These are phyloP conservation scores for Rhizopogon vesiculosus DNA, from an alignment of 768 basidiomycete species.

Conservation along the genomic window DNA sequence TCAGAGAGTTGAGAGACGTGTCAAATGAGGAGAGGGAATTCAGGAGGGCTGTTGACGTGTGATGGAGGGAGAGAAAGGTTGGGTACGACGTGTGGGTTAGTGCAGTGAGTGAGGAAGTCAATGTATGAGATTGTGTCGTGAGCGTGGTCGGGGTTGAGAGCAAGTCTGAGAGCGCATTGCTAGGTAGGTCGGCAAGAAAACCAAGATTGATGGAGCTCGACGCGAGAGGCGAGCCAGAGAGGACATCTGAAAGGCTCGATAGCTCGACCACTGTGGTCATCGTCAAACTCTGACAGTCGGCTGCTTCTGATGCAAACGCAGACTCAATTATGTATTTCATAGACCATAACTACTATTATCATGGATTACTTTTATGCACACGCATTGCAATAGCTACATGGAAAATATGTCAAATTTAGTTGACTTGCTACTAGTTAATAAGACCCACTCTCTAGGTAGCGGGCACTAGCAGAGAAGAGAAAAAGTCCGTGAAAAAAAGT, in stretches of 20 bases:
- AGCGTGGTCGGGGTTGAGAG: constrained; percentile 69
- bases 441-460: no score
- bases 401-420: not conserved
- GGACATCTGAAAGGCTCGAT: constrained; percentile 20
- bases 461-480: not conserved
- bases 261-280: constrained; percentile 20
- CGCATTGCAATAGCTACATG: no score
- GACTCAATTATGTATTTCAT: no score
- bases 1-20: constrained; percentile 63
- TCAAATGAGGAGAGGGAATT: constrained; percentile 72
- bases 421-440: not conserved
- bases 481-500: no score
- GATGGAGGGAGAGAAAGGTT: constrained; percentile 86
- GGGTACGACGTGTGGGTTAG: constrained; percentile 89
- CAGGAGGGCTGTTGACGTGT: constrained; percentile 69
- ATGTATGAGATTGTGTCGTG: constrained; percentile 78
- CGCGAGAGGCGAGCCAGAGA: constrained; percentile 11
- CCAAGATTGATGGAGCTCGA: constrained; percentile 18
- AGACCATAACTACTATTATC: no score
- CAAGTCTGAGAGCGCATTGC: constrained; percentile 64
- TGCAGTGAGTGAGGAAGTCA: constrained; percentile 85
- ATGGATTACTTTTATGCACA: no score
- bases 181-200: constrained; percentile 66
- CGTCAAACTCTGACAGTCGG: not conserved
- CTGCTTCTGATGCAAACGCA: not conserved